Evolutionary conservation across 768 basidiomycete genomes (phyloP).

Genomic region (Xerocomellus dryophilus): DNA sequence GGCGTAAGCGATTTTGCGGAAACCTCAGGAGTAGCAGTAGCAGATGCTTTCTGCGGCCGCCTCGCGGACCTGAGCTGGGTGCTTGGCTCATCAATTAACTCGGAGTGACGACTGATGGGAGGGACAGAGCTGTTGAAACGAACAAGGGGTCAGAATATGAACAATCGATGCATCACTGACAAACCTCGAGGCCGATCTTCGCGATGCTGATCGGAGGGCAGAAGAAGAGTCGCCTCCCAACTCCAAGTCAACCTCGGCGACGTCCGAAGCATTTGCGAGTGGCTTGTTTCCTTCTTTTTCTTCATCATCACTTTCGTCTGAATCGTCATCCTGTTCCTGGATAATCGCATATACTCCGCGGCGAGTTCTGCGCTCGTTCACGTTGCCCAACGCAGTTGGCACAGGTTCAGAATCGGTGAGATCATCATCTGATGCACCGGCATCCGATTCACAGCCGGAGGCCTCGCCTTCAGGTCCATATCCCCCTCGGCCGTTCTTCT

Average conservation of each 20-base stretch:
- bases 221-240: constrained; percentile 31
- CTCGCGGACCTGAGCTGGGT: constrained; percentile 52
- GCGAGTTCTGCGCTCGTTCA: constrained; percentile 78
- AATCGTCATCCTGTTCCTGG: constrained; percentile 55
- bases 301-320: constrained; percentile 61
- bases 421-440: constrained; percentile 34
- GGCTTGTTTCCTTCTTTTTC: constrained; percentile 46
- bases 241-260: constrained; percentile 54
- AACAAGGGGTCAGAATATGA: constrained; percentile 12
- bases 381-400: constrained; percentile 51
- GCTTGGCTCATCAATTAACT: constrained; percentile 15
- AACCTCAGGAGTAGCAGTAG: constrained; percentile 43
- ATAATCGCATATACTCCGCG: constrained; percentile 78
- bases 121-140: constrained; percentile 21
- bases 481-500: constrained; percentile 69
- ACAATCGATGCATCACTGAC: constrained; percentile 8
- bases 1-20: constrained; percentile 43
- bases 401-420: constrained; percentile 42
- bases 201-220: constrained; percentile 21
- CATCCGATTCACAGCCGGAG: constrained; percentile 47
- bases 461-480: constrained; percentile 57
- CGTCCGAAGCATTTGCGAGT: constrained; percentile 44
- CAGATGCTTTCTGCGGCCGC: constrained; percentile 51
- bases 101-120: constrained; percentile 32
- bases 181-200: constrained; percentile 28